These are phyloP conservation scores for Monilinia fructigena DNA, from an alignment of 2,329 filamentous ascomycete species.

Conservation along the genomic window DNA sequence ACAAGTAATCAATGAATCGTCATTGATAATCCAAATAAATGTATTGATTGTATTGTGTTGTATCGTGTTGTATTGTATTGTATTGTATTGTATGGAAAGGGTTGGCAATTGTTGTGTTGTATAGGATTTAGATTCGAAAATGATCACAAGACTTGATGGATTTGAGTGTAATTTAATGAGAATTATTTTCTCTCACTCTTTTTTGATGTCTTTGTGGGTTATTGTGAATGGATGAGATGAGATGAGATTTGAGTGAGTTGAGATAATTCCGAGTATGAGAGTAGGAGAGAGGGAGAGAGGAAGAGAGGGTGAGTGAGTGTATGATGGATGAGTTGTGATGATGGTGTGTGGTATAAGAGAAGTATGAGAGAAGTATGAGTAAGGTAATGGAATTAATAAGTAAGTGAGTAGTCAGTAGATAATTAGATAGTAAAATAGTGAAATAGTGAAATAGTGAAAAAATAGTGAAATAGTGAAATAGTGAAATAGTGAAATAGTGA, in stretches of 20 bases:
- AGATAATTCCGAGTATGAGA: neutral
- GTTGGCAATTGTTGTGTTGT: neutral
- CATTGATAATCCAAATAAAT: slow-evolving; percentile 11
- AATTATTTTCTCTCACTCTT: neutral
- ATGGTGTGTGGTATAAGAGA: neutral
- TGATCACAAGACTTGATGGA: slow-evolving; percentile 4
- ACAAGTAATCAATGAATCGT: slow-evolving; percentile 14
- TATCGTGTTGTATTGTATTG: neutral
- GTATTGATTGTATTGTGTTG: neutral
- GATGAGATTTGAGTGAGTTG: neutral
- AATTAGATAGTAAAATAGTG: no score
- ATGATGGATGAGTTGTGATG: neutral
- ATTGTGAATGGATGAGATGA: slow-evolving; percentile 4
- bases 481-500: no score
- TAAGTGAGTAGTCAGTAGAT: neutral
- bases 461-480: no score
- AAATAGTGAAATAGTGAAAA: no score
- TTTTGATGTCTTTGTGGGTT: neutral
- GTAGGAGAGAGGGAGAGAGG: neutral
- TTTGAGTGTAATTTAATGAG: neutral
- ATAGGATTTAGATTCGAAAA: slow-evolving; percentile 3
- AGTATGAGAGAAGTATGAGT: slow-evolving; percentile 1
- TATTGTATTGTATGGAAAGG: neutral
- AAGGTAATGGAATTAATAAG: neutral
- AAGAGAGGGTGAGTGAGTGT: neutral